Conservation (phyloP, 2,329 filamentous ascomycete species). For the Penicillium sclerotigenum region DNA sequence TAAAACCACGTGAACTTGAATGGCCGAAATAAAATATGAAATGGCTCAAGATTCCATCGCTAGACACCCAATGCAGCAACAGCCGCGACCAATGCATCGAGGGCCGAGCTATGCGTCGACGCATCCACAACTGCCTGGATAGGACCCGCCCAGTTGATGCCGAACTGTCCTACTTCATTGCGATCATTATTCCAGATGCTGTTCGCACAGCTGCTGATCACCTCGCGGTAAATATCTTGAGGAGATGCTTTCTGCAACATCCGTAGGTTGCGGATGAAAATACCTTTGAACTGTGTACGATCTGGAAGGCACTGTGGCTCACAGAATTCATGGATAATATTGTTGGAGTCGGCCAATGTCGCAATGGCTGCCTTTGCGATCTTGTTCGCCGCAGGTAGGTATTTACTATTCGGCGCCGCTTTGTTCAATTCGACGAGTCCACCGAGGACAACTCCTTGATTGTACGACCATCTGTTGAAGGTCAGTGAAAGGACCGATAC, state of each 20-base stretch:
- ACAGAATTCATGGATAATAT: slow-evolving; percentile 55
- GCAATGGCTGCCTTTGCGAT: slow-evolving; percentile 56
- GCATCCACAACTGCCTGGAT: slow-evolving; percentile 52
- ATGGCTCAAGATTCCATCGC: no score
- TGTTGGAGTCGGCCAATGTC: slow-evolving; percentile 44
- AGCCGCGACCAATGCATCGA: slow-evolving; percentile 66
- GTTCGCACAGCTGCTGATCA: slow-evolving; percentile 61
- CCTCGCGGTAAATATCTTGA: slow-evolving; percentile 49
- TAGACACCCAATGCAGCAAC: slow-evolving; percentile 10
- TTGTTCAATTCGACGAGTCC: slow-evolving; percentile 54
- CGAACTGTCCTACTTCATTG: slow-evolving; percentile 51
- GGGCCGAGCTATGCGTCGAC: slow-evolving; percentile 61
- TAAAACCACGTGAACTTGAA: not conserved
- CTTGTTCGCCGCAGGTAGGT: slow-evolving; percentile 43
- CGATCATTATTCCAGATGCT: slow-evolving; percentile 63
- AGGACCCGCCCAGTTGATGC: slow-evolving; percentile 65
- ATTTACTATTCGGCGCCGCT: slow-evolving; percentile 42
- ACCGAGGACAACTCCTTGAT: slow-evolving; percentile 60
- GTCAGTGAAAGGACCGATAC: not conserved
- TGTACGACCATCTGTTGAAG: slow-evolving; percentile 50
- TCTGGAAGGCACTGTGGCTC: slow-evolving; percentile 51
- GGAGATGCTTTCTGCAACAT: slow-evolving; percentile 55
- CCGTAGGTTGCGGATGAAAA: slow-evolving; percentile 64
- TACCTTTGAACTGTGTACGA: slow-evolving; percentile 67
- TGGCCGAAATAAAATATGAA: not conserved